Conservation (phyloP, 2,329 filamentous ascomycete species). For the Penicillium sp. region DNA sequence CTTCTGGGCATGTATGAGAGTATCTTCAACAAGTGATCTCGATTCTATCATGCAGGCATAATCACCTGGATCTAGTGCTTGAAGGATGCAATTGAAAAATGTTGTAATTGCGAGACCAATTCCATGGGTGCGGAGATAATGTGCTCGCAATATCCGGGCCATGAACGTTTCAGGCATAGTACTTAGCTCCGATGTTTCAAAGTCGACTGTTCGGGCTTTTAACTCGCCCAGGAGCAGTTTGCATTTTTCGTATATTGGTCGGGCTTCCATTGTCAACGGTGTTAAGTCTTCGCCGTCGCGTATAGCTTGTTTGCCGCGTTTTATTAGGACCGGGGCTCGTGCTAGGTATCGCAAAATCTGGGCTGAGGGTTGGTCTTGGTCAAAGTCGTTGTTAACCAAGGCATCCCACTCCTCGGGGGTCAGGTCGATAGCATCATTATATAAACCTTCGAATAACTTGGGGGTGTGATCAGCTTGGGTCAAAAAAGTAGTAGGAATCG, state of each 20-base stretch:
- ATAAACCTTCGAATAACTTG: conserved; percentile 38
- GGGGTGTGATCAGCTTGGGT: neutral
- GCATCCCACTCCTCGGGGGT: conserved; percentile 33
- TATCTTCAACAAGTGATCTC: conserved; percentile 24
- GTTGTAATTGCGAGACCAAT: conserved; percentile 32
- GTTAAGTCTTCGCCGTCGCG: conserved; percentile 7
- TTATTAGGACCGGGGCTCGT: conserved; percentile 31
- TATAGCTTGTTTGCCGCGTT: conserved; percentile 20
- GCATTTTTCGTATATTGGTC: conserved; percentile 23
- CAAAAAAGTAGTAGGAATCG: neutral
- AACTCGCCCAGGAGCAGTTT: conserved; percentile 18
- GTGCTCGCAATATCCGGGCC: conserved; percentile 23
- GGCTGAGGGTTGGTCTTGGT: conserved; percentile 29
- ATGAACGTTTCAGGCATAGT: conserved; percentile 1
- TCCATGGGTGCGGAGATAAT: conserved; percentile 35
- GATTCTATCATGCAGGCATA: conserved; percentile 18
- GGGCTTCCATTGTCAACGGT: conserved; percentile 21
- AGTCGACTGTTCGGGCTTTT: conserved; percentile 13
- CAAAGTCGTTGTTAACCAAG: conserved; percentile 32
- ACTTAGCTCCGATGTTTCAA: conserved; percentile 10
- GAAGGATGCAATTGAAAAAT: conserved; percentile 35
- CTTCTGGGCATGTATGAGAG: conserved; percentile 27
- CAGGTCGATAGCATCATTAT: conserved; percentile 35
- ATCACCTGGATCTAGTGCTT: conserved; percentile 28
- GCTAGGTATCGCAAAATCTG: conserved; percentile 33